Conservation (phyloP, 176 grass and related monocot species). For the Saccharum officinarum region DNA sequence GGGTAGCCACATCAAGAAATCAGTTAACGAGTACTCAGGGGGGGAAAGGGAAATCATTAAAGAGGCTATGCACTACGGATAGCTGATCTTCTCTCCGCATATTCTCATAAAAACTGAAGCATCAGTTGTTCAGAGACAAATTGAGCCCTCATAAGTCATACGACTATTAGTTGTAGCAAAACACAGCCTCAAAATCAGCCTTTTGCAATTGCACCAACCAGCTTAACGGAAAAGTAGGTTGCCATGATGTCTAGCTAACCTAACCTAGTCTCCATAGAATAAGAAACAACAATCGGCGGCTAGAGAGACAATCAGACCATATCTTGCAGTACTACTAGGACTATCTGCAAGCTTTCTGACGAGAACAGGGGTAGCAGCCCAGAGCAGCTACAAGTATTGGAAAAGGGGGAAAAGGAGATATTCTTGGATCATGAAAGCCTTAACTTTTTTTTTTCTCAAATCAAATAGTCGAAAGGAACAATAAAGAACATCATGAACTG, state of each 20-base stretch:
- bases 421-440: not conserved
- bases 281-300: not conserved
- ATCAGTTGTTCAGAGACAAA: conserved; percentile 19
- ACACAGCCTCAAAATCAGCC: not conserved
- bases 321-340: not conserved
- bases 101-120: not conserved
- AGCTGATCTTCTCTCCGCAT: not conserved
- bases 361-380: not conserved
- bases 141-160: not conserved
- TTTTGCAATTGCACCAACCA: not conserved
- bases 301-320: not conserved
- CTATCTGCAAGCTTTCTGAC: not conserved
- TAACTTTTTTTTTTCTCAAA: not conserved
- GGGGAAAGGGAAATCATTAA: not conserved
- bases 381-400: not conserved
- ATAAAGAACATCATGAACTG: not conserved
- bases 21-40: not conserved
- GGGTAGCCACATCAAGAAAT: not conserved
- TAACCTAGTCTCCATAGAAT: not conserved
- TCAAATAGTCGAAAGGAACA: not conserved
- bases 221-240: conserved; percentile 15
- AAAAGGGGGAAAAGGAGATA: not conserved
- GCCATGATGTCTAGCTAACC: conserved; percentile 15
- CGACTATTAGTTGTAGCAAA: not conserved
- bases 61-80: not conserved